A percentile compares a stretch with the other conserved stretches of the same genome.
Conservation (phyloP, 2,329 filamentous ascomycete genomes). For the Ophiostoma himal-ulmi region DNA sequence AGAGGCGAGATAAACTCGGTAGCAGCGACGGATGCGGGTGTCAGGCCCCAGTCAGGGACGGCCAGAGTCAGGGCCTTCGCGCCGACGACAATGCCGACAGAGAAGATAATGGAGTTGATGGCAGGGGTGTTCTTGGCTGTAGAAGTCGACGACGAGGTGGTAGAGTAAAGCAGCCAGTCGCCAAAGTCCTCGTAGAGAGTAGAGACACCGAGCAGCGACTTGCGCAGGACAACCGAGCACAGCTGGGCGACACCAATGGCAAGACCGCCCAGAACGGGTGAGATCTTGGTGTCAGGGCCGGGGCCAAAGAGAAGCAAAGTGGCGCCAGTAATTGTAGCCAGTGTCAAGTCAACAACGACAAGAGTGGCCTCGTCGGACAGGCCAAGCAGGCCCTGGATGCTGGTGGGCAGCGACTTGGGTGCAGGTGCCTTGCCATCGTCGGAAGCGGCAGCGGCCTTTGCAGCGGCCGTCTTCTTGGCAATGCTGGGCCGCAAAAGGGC, state of each 20-base stretch:
- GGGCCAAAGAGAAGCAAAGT: constrained; percentile 31
- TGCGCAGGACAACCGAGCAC: constrained; percentile 48
- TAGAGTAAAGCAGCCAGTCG: constrained; percentile 41
- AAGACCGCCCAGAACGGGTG: constrained; percentile 51
- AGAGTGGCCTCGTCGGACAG: constrained; percentile 36
- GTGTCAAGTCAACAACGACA: constrained; percentile 40
- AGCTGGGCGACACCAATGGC: constrained; percentile 55
- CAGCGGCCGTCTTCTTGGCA: constrained; percentile 5
- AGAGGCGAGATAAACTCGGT: constrained; percentile 32
- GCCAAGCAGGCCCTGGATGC: constrained; percentile 39
- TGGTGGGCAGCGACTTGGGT: constrained; percentile 25
- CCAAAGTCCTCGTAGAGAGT: constrained; percentile 57
- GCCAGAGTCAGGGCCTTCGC: constrained; percentile 10
- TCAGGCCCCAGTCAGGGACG: constrained; percentile 19
- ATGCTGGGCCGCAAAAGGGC: constrained; percentile 37
- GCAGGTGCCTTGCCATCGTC: neutral
- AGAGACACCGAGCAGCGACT: constrained; percentile 55
- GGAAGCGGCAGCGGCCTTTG: constrained; percentile 1
- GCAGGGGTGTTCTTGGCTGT: constrained; percentile 27
- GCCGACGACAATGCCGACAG: constrained; percentile 34
- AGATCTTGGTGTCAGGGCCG: constrained; percentile 34
- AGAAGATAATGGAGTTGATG: constrained; percentile 27
- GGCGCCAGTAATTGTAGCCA: constrained; percentile 39
- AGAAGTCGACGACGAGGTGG: neutral
- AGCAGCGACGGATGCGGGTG: constrained; percentile 24